Conservation (phyloP, 1,284 basidiomycete species). For the Trichosporon inkin region DNA sequence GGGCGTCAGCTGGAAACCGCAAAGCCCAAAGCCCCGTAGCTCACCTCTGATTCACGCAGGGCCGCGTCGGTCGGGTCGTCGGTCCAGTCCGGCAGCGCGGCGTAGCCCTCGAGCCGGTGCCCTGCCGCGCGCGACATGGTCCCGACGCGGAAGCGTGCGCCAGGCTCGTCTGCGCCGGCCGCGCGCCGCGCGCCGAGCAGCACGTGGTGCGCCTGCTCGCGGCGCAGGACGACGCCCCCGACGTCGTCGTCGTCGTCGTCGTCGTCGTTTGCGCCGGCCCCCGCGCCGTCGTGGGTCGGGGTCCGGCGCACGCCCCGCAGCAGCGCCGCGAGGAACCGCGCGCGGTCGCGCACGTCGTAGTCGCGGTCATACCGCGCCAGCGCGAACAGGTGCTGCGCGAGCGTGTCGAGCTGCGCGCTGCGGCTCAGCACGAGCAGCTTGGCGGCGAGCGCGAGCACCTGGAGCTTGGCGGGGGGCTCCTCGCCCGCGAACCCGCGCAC, state of each 20-base stretch:
- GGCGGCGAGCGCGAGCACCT: constrained; percentile 72
- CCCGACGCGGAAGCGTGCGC: constrained; percentile 27
- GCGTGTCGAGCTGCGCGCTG: constrained; percentile 51
- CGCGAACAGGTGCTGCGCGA: constrained; percentile 69
- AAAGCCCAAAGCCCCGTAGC: not conserved
- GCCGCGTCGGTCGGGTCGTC: constrained; percentile 52
- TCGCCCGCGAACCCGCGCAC: constrained; percentile 69
- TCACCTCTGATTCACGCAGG: constrained; percentile 49
- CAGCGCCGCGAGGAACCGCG: constrained; percentile 70
- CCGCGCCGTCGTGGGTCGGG: constrained; percentile 12
- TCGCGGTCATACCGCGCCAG: constrained; percentile 82
- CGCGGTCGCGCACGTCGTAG: constrained; percentile 84
- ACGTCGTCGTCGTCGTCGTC: constrained; percentile 52
- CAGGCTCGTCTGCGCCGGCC: constrained; percentile 23
- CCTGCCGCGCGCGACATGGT: constrained; percentile 40
- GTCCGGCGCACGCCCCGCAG: constrained; percentile 55
- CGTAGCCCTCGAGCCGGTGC: constrained; percentile 40
- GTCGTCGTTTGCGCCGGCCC: constrained; percentile 17
- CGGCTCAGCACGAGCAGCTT: constrained; percentile 73
- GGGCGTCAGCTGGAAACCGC: not conserved
- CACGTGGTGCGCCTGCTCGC: constrained; percentile 73
- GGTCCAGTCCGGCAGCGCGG: constrained; percentile 48
- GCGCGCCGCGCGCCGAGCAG: constrained; percentile 66
- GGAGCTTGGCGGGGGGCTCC: constrained; percentile 63
- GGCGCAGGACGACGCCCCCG: constrained; percentile 69